Conservation (phyloP, 352 stramenopile genomes). For the Phytophthora aleatoria region DNA sequence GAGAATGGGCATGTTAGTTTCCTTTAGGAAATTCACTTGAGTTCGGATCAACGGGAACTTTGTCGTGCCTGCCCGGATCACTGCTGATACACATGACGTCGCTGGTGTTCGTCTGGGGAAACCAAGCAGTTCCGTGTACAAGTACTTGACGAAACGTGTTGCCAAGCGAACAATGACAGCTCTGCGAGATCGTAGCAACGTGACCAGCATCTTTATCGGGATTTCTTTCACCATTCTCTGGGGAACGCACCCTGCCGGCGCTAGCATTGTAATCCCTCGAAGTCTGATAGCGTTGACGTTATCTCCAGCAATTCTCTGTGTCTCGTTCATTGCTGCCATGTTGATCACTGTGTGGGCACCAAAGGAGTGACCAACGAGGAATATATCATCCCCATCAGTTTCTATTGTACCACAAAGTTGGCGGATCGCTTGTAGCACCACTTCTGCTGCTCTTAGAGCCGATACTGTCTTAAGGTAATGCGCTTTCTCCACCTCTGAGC, state of each 20-base stretch:
- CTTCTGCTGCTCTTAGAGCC: slow-evolving; percentile 33
- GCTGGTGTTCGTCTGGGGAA: slow-evolving; percentile 36
- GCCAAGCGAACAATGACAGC: slow-evolving; percentile 31
- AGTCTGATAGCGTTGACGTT: slow-evolving; percentile 23
- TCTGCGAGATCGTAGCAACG: slow-evolving; percentile 29
- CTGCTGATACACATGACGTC: slow-evolving; percentile 45
- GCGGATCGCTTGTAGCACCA: slow-evolving; percentile 39
- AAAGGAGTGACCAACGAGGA: slow-evolving; percentile 39
- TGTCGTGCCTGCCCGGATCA: slow-evolving; percentile 48
- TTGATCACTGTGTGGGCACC: slow-evolving; percentile 40
- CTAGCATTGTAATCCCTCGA: slow-evolving; percentile 46
- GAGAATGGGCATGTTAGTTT: slow-evolving; percentile 37
- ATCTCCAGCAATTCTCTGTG: slow-evolving; percentile 16
- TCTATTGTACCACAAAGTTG: slow-evolving; percentile 30
- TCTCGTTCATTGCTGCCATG: slow-evolving; percentile 35
- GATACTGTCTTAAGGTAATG: slow-evolving; percentile 40
- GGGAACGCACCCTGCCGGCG: slow-evolving; percentile 45
- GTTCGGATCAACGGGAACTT: slow-evolving; percentile 47
- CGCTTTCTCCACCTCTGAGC: slow-evolving; percentile 35
- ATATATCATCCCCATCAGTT: slow-evolving; percentile 28
- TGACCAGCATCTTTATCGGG: slow-evolving; percentile 34
- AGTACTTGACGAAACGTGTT: slow-evolving; percentile 31
- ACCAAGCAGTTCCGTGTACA: slow-evolving; percentile 47
- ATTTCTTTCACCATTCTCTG: slow-evolving; percentile 46
- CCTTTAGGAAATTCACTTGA: slow-evolving; percentile 32